These are phyloP conservation scores for Thalassiosira livingstoniorum DNA, from an alignment of 352 stramenopile genomes.

Conservation along the genomic window DNA sequence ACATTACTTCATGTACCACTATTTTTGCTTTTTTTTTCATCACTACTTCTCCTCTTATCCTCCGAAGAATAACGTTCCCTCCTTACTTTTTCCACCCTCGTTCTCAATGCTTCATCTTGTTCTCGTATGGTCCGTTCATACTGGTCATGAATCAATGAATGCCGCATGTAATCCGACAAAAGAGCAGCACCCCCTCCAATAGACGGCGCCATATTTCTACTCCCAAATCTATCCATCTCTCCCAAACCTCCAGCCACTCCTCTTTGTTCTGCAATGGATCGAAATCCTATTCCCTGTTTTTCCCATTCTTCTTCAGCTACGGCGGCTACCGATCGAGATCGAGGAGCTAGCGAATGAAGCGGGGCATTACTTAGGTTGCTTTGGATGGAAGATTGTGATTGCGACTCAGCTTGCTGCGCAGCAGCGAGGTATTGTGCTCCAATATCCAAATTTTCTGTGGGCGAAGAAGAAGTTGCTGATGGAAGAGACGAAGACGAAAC, in stretches of 20 bases:
- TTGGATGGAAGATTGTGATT: slow-evolving; percentile 19
- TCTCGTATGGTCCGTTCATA: slow-evolving; percentile 75
- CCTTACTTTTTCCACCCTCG: slow-evolving; percentile 50
- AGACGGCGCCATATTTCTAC: not conserved
- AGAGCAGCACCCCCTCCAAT: slow-evolving; percentile 59
- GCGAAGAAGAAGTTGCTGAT: not conserved
- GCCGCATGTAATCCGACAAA: slow-evolving; percentile 66
- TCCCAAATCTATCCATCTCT: not conserved
- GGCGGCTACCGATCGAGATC: slow-evolving; percentile 64
- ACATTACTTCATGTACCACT: no score
- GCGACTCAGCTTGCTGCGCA: slow-evolving; percentile 35
- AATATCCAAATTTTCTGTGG: slow-evolving; percentile 10
- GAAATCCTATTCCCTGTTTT: slow-evolving; percentile 78
- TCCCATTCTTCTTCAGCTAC: slow-evolving; percentile 81
- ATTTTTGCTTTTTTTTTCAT: no score
- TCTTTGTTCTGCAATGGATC: slow-evolving; percentile 67
- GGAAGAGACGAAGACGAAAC: not conserved
- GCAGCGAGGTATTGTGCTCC: slow-evolving; percentile 42
- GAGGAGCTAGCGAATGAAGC: slow-evolving; percentile 44
- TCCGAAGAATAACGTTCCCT: slow-evolving; percentile 12
- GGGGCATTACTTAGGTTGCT: not conserved
- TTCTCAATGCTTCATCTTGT: slow-evolving; percentile 67
- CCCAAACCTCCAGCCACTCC: slow-evolving; percentile 7
- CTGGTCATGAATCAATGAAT: slow-evolving; percentile 77
- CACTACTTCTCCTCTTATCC: not conserved